A percentile compares a stretch with the other conserved stretches of the same genome.
Conservation (phyloP, 345 rosid genomes). For the Durio zibethinus region DNA sequence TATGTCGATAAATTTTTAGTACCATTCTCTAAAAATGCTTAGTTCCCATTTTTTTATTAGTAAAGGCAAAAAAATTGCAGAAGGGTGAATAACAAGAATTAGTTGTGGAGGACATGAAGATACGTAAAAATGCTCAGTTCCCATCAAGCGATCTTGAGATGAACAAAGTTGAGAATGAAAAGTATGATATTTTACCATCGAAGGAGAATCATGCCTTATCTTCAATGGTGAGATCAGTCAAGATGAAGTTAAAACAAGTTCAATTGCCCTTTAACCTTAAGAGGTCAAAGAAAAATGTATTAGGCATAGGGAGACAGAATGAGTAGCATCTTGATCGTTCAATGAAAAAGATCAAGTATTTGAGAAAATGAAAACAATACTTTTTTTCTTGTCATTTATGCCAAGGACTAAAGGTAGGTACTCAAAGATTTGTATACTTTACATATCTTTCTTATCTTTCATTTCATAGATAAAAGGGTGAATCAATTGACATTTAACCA, state of each 20-base stretch:
- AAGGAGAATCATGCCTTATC: conserved; percentile 55
- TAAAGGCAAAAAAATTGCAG: conserved; percentile 43
- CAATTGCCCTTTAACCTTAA: conserved; percentile 26
- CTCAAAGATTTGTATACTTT: background rate
- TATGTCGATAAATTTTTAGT: too few relatives aligned
- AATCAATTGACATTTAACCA: background rate
- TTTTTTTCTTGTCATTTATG: background rate
- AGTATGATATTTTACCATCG: conserved; percentile 21
- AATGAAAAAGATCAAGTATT: conserved; percentile 26
- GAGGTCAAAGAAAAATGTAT: conserved; percentile 23
- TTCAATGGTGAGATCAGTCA: conserved; percentile 58
- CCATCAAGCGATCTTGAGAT: conserved; percentile 16
- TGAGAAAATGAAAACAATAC: conserved; percentile 12
- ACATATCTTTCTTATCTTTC: background rate
- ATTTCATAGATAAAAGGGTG: background rate
- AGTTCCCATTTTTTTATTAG: too few relatives aligned
- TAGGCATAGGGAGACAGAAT: background rate
- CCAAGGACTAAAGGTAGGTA: background rate
- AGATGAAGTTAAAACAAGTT: conserved; percentile 68
- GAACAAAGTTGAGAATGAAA: conserved; percentile 6
- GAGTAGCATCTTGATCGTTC: conserved; percentile 20
- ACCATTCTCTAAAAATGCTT: too few relatives aligned
- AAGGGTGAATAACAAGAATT: conserved; percentile 35
- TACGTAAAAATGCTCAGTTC: conserved; percentile 13
- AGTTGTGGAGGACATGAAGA: conserved; percentile 25